Evolutionary conservation across 208 protist genomes (phyloP).

Genomic region (Trypanosoma melophagium): DNA sequence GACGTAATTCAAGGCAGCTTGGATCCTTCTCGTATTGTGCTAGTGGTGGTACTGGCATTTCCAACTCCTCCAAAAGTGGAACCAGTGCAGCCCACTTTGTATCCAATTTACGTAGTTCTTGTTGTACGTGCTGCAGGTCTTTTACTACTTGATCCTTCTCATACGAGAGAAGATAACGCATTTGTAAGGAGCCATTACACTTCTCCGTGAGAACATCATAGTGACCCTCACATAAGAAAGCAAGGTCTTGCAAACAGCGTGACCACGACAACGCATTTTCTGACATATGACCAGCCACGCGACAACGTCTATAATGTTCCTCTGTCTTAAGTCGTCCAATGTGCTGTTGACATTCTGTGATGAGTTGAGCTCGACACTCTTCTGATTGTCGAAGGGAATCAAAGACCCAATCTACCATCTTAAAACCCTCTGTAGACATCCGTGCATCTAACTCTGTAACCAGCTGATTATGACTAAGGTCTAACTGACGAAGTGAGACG

Average conservation of each 20-base stretch:
- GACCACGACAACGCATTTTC: conserved; percentile 54
- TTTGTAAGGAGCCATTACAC: conserved; percentile 39
- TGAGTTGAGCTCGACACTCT: conserved; percentile 30
- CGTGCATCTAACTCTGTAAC: conserved; percentile 33
- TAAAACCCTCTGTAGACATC: conserved; percentile 21
- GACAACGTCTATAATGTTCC: conserved; percentile 59
- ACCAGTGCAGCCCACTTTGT: conserved; percentile 38
- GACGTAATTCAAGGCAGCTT: conserved; percentile 10
- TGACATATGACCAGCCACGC: conserved; percentile 39
- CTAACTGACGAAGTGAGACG: conserved; percentile 55
- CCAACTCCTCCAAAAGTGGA: conserved; percentile 40
- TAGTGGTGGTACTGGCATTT: conserved; percentile 35
- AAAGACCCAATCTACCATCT: conserved; percentile 26
- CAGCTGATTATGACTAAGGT: conserved; percentile 60
- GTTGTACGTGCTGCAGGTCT: conserved; percentile 61
- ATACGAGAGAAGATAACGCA: conserved; percentile 63
- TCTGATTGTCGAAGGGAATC: conserved; percentile 42
- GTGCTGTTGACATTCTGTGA: conserved; percentile 48
- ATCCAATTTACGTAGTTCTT: conserved; percentile 46
- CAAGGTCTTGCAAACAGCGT: conserved; percentile 59
- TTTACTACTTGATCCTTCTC: conserved; percentile 61
- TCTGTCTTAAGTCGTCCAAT: conserved; percentile 38
- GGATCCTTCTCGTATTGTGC: conserved; percentile 14
- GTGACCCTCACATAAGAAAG: conserved; percentile 56
- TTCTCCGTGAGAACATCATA: conserved; percentile 41